Conservation (phyloP, 352 stramenopile genomes). For the Aphanomyces cochlioides region DNA sequence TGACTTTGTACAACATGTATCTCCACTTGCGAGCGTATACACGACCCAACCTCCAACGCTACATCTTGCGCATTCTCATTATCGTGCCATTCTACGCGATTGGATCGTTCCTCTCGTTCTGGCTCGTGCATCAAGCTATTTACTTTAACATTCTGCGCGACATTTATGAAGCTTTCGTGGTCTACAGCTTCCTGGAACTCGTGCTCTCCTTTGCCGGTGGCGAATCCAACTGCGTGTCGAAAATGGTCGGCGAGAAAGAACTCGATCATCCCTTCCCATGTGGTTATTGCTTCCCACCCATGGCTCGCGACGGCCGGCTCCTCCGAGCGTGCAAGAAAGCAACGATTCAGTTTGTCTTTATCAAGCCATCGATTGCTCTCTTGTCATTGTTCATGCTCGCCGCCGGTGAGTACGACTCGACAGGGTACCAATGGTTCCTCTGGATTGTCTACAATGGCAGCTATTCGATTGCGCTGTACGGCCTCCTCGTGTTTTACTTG, state of each 20-base stretch:
- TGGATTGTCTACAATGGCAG: conserved; percentile 88
- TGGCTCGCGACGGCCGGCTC: conserved; percentile 74
- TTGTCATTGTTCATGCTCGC: conserved; percentile 81
- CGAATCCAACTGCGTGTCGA: conserved; percentile 83
- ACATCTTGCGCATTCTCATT: conserved; percentile 86
- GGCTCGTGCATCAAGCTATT: conserved; percentile 72
- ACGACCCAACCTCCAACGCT: conserved; percentile 74
- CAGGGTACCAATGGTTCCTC: conserved; percentile 74
- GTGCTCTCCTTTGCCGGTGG: conserved; percentile 86
- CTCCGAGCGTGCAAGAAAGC: conserved; percentile 87
- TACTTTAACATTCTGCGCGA: conserved; percentile 88
- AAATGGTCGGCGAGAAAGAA: conserved; percentile 81
- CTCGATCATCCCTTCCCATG: conserved; percentile 81
- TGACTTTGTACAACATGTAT: conserved; percentile 84
- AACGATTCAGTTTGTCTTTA: conserved; percentile 89
- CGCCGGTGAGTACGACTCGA: conserved; percentile 68
- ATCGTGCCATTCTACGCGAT: conserved; percentile 86
- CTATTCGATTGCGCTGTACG: conserved; percentile 89
- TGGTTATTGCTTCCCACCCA: conserved; percentile 63
- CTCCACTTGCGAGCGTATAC: conserved; percentile 83
- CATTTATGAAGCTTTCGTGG: conserved; percentile 90
- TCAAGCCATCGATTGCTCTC: conserved; percentile 87
- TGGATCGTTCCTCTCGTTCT: conserved; percentile 74
- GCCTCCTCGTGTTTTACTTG: conserved; percentile 88
- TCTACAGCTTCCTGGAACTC: conserved; percentile 89